A percentile compares a stretch with the other conserved stretches of the same genome.
Conservation (phyloP, 768 basidiomycete species). For the Lactarius psammicola region DNA sequence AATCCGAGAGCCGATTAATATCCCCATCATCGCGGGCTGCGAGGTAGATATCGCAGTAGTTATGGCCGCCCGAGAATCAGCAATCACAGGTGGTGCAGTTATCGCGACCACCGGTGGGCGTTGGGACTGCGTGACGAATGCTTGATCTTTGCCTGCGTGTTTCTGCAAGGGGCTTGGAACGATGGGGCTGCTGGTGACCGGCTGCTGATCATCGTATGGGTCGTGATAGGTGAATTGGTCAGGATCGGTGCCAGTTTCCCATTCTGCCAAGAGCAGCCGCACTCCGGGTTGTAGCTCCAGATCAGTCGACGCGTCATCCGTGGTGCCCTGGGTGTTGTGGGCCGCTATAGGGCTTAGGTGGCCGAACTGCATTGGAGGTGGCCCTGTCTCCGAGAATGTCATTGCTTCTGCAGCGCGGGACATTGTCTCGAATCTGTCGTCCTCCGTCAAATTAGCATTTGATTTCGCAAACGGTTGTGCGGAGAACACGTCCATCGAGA, state of each 20-base stretch:
- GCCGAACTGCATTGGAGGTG: constrained; percentile 57
- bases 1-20: neutral
- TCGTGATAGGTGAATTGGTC: constrained; percentile 52
- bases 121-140: neutral
- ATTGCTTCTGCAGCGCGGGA: constrained; percentile 50
- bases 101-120: constrained; percentile 1
- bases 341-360: constrained; percentile 56
- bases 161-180: neutral
- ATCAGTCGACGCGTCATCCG: neutral
- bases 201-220: constrained; percentile 44
- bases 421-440: constrained; percentile 50
- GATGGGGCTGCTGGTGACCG: neutral
- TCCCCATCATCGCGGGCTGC: constrained; percentile 5
- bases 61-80: neutral
- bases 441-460: constrained; percentile 28
- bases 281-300: constrained; percentile 47
- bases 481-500: constrained; percentile 62
- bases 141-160: neutral
- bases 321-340: constrained; percentile 10
- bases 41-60: constrained; percentile 1
- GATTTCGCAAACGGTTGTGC: constrained; percentile 40
- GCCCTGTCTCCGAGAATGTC: constrained; percentile 50
- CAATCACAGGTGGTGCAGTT: constrained; percentile 7
- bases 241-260: constrained; percentile 58
- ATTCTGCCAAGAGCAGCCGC: constrained; percentile 64